phyloP scores from a whole-genome alignment of 2,329 filamentous ascomycete species.

The Talaromyces amestolkiae region DNA sequence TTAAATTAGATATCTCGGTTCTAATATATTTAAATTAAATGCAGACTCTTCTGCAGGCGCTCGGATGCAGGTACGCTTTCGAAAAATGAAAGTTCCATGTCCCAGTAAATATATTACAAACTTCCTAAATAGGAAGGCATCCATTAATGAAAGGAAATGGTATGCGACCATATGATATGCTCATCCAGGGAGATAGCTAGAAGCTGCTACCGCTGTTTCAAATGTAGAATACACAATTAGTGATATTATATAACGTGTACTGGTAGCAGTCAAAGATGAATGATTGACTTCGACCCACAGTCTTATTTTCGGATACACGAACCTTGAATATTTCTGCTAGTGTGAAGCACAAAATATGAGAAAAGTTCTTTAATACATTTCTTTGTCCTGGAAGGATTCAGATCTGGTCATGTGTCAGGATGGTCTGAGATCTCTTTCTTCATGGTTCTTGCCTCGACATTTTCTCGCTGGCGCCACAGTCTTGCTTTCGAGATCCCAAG shows the following conservation, averaged over 20 bases:
- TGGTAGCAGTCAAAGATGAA: not conserved
- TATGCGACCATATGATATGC: not conserved
- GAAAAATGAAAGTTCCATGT: not conserved
- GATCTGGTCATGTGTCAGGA: not conserved
- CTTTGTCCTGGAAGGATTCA: constrained; percentile 1
- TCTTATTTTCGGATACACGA: not conserved
- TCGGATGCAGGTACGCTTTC: not conserved
- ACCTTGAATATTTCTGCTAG: not conserved
- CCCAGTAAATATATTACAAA: not conserved
- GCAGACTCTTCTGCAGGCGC: not conserved
- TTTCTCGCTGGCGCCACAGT: not conserved
- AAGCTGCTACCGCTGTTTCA: not conserved
- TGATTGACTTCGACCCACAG: not conserved
- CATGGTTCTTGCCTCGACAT: not conserved
- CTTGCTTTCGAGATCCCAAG: not conserved
- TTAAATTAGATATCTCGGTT: not conserved
- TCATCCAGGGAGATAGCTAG: not conserved
- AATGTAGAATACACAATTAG: not conserved
- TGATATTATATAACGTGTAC: not conserved
- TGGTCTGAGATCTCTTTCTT: not conserved
- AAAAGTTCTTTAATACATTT: not conserved
- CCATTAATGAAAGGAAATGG: not conserved
- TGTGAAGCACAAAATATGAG: not conserved
- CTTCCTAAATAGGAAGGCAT: not conserved
- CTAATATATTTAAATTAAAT: not conserved